These are phyloP conservation scores for Leucocoprinus leucothites DNA, from an alignment of 768 basidiomycete genomes.

Conservation along the genomic window DNA sequence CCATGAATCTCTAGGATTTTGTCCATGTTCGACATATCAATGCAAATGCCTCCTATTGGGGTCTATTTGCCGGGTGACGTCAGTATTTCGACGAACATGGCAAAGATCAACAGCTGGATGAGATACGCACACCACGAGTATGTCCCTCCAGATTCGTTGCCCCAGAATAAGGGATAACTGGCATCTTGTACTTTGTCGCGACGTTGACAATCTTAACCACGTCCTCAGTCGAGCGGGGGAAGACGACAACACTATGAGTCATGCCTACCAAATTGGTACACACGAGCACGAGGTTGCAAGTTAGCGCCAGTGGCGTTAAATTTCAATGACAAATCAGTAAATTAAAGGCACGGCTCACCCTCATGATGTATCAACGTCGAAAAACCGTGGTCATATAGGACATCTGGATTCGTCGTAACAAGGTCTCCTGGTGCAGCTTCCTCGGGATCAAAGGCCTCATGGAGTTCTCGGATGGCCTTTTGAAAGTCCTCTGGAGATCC, in stretches of 20 bases:
- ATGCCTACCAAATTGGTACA: constrained; percentile 25
- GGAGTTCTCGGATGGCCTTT: constrained; percentile 50
- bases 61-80: constrained; percentile 14
- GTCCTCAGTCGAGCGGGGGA: constrained; percentile 71
- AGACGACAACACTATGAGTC: constrained; percentile 59
- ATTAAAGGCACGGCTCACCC: constrained; percentile 29
- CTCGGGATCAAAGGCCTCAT: constrained; percentile 28
- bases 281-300: not conserved
- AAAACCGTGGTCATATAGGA: constrained; percentile 52
- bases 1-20: constrained; percentile 73
- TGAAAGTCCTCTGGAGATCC: constrained; percentile 53
- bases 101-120: not conserved
- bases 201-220: constrained; percentile 76
- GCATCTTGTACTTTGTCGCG: constrained; percentile 72
- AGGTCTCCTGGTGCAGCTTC: constrained; percentile 20
- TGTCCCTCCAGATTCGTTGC: constrained; percentile 85
- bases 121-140: constrained; percentile 51
- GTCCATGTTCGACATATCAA: constrained; percentile 81
- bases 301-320: not conserved
- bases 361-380: constrained; percentile 50
- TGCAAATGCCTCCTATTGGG: constrained; percentile 66
- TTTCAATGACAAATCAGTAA: not conserved
- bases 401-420: constrained; percentile 50
- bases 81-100: not conserved
- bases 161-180: constrained; percentile 75